Percentiles rank a stretch among this genome's conserved stretches.
These are phyloP conservation scores for Eurotiales sp. DNA, from an alignment of 2,329 filamentous ascomycete genomes.

Conservation along the genomic window DNA sequence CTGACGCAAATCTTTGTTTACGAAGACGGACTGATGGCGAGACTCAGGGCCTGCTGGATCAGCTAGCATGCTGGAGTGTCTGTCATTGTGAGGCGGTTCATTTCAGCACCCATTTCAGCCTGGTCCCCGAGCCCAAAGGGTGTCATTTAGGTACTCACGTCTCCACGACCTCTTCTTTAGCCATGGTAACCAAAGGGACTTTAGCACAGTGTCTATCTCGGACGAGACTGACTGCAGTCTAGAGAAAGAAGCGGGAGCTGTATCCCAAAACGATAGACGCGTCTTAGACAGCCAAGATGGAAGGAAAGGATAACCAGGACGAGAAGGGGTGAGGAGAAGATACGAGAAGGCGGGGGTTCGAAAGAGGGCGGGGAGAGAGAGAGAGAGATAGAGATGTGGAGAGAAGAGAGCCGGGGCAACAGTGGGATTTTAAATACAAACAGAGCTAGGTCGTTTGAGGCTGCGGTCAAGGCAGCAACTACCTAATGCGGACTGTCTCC, in stretches of 20 bases:
- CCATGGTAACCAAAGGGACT: slow-evolving; percentile 1
- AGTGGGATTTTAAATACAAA: slow-evolving; percentile 3
- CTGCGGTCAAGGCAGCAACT: too few relatives aligned
- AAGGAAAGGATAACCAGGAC: background rate
- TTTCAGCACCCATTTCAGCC: background rate
- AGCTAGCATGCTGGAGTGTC: background rate
- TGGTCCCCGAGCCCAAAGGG: background rate
- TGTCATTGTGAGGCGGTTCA: background rate
- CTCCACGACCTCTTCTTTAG: background rate
- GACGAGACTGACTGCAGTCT: background rate
- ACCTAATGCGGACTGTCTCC: too few relatives aligned
- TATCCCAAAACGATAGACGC: background rate
- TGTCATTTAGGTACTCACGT: background rate
- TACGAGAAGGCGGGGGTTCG: background rate
- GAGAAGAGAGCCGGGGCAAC: background rate
- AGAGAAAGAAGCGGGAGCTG: background rate
- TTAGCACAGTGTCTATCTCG: background rate
- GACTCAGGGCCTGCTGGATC: background rate
- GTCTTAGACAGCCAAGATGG: background rate
- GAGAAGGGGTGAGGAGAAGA: background rate
- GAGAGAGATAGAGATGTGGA: background rate
- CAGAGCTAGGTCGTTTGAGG: background rate
- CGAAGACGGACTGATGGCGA: slow-evolving; percentile 12
- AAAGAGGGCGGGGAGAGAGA: background rate
- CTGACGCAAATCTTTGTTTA: slow-evolving; percentile 15